phyloP scores from a whole-genome alignment of 1,284 basidiomycete species.

The Trametes pubescens region DNA sequence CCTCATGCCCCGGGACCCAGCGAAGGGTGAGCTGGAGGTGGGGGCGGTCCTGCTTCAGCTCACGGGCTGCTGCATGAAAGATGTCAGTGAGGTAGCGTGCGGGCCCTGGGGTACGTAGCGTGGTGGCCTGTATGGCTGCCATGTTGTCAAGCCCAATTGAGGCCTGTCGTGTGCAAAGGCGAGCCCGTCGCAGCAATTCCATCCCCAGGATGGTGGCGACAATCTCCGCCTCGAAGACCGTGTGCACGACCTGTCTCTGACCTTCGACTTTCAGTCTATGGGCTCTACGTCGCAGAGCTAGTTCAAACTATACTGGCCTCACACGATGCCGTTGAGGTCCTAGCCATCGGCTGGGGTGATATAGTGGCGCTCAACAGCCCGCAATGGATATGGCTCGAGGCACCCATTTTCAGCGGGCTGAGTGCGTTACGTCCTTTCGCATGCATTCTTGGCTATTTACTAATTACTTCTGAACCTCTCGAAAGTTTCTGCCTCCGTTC shows the following conservation, averaged over 20 bases:
- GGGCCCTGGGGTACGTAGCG: too few relatives aligned
- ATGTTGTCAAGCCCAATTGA: too few relatives aligned
- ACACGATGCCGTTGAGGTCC: constrained; percentile 36
- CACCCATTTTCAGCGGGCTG: constrained; percentile 37
- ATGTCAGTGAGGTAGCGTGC: too few relatives aligned
- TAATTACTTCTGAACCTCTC: neutral
- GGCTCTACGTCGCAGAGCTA: constrained; percentile 35
- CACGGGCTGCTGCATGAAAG: too few relatives aligned
- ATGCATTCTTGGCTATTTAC: neutral
- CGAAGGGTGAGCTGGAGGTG: too few relatives aligned
- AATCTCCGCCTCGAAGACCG: too few relatives aligned
- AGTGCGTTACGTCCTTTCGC: neutral
- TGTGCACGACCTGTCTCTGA: neutral
- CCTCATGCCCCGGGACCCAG: too few relatives aligned
- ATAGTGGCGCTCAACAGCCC: constrained; percentile 16
- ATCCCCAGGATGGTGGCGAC: too few relatives aligned
- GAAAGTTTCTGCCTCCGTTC: constrained; percentile 23
- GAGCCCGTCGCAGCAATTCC: too few relatives aligned
- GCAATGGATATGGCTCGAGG: constrained; percentile 36
- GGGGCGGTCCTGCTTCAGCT: too few relatives aligned
- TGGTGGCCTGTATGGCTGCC: too few relatives aligned
- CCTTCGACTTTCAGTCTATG: constrained; percentile 5
- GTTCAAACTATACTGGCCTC: constrained; percentile 37
- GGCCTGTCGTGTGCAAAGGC: too few relatives aligned
- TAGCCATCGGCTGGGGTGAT: constrained; percentile 41